Evolutionary conservation across 176 grass and related monocot species (phyloP).

Genomic region (Cocos nucifera): DNA sequence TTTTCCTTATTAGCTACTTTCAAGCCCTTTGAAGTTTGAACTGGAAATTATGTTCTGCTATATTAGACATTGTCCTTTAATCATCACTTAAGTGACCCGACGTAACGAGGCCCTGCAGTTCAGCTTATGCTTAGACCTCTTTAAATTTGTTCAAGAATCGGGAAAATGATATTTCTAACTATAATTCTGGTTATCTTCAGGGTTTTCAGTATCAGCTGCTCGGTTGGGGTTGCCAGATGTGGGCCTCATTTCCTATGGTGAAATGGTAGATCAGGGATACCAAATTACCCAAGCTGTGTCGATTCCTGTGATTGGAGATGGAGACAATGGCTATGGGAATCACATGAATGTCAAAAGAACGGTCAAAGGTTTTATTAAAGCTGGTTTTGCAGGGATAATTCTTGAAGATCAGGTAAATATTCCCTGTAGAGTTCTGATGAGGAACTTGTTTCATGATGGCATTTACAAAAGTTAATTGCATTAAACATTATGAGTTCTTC

Average conservation of each 20-base stretch:
- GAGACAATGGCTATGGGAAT: conserved; percentile 92
- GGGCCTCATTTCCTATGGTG: conserved; percentile 92
- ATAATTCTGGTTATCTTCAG: conserved; percentile 17
- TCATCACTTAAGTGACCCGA: too few relatives aligned
- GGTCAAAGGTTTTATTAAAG: conserved; percentile 91
- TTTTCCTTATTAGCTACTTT: too few relatives aligned
- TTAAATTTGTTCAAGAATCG: background rate
- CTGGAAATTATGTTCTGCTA: too few relatives aligned
- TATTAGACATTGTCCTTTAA: too few relatives aligned
- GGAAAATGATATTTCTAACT: conserved; percentile 10
- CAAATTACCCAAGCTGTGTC: conserved; percentile 77
- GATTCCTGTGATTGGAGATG: conserved; percentile 85
- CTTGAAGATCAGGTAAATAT: conserved; percentile 83
- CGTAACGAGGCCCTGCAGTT: too few relatives aligned
- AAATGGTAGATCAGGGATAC: conserved; percentile 82
- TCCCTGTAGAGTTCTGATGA: background rate
- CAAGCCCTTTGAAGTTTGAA: too few relatives aligned
- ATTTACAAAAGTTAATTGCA: background rate
- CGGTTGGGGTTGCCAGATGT: conserved; percentile 82
- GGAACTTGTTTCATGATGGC: background rate
- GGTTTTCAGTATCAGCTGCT: conserved; percentile 90
- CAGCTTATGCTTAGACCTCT: too few relatives aligned
- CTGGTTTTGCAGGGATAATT: conserved; percentile 95
- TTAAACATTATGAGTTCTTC: too few relatives aligned
- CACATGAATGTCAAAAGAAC: conserved; percentile 90